Evolutionary conservation across 257 asterid genomes (phyloP), one percentile per base, ranked within the genome.

Genomic region (Fraxinus anomala): DNA sequence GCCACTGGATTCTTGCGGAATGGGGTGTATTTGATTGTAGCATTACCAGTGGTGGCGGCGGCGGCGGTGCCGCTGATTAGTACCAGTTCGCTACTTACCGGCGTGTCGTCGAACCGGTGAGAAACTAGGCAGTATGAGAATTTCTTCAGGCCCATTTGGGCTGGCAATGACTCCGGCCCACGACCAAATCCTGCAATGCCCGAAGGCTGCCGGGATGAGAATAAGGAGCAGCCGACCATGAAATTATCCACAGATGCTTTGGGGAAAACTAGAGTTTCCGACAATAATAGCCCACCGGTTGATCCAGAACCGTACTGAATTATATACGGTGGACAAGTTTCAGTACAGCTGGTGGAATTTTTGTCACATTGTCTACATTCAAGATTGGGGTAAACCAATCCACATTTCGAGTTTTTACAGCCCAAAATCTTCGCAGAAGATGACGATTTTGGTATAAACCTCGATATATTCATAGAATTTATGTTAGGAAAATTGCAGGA

Each of bases 181-280:
- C 88, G 91, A 12, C 92, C 95, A 78, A 90, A 90, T 3, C 90
- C 95, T 70, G 85, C 90, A 3, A 90, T 83, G 19, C 95, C 95
- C 16, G 85, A 23, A 8, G 92, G 88, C 33, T 81, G 85, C 23
- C 81, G 14, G 73, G 78, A 39, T 2, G 91, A 79, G 9, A 73
- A 73, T 24, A 79, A 8, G 1, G 95, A 88, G 79, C 95, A 90
- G 7, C 95, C 95, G 13, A 83, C 79, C 6, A 74, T 31, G 80
- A 90, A 87, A 73, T 85, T 70, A 0, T 26, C 10, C 0, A 85
- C 84, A 1, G 84, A 21, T 77, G 42, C 73, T 2, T 49, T 70
- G 0, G 87, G 77, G 10, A 88, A 72, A 1, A 6, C 16, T 1
- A 88, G 66, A 0, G 87, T 76, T 61, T 90, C 92, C 12, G 91